Evolutionary conservation across 768 basidiomycete species (phyloP).

Genomic region (Amanita rubescens): DNA sequence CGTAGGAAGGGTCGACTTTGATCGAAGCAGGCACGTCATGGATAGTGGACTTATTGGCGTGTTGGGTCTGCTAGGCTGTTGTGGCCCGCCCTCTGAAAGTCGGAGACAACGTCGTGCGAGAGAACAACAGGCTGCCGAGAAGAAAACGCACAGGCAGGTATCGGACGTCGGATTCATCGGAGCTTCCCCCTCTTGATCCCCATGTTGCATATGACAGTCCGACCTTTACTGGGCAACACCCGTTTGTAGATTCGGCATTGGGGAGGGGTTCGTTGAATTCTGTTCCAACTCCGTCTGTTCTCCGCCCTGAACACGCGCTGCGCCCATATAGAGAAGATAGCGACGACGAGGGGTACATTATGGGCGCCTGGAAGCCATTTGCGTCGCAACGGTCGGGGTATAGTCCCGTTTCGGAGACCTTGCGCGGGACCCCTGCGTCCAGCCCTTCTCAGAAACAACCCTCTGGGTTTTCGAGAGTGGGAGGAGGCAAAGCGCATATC

Average conservation of each 20-base stretch:
- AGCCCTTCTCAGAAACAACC: conserved; percentile 16
- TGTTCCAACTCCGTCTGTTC: conserved; percentile 60
- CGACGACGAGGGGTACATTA: conserved; percentile 83
- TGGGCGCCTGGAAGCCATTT: conserved; percentile 90
- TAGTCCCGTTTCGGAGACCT: conserved; percentile 33
- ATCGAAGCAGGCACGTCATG: conserved; percentile 68
- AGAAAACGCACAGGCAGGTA: conserved; percentile 2
- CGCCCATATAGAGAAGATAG: conserved; percentile 72
- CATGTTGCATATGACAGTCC: conserved; percentile 20
- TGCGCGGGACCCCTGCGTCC: conserved; percentile 10
- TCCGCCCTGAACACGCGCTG: conserved; percentile 74
- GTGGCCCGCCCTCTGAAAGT: conserved; percentile 32
- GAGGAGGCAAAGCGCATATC: conserved; percentile 82
- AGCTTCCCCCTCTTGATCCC: conserved; percentile 35
- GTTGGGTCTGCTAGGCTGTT: conserved; percentile 64
- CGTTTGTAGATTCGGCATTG: conserved; percentile 28
- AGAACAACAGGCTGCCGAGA: conserved; percentile 13
- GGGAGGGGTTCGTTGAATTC: conserved; percentile 47
- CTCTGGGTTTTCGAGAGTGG: conserved; percentile 79
- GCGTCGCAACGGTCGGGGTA: conserved; percentile 39
- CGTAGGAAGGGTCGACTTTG: conserved; percentile 72
- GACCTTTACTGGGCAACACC: conserved; percentile 16
- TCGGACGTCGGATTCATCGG: conserved; percentile 14
- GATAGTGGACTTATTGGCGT: conserved; percentile 88
- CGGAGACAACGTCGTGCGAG: conserved; percentile 24